Conservation (phyloP, 371 early-diverging fungal species). For the Mortierella sp. region DNA sequence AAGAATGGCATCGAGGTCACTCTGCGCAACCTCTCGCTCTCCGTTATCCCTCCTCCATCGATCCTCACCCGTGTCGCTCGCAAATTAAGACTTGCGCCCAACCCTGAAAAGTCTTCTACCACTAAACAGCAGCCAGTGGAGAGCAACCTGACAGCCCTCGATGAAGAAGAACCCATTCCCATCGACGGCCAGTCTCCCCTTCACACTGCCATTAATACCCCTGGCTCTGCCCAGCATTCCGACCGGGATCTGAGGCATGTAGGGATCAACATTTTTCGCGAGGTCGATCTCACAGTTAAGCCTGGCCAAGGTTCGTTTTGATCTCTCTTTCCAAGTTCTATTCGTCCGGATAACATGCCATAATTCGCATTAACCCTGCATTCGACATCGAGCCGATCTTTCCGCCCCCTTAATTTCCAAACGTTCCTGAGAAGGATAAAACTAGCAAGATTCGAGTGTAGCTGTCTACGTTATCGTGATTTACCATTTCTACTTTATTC, state of each 20-base stretch:
- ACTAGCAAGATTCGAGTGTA: neutral
- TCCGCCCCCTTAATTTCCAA: neutral
- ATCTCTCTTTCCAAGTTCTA: neutral
- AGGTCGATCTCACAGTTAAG: constrained; percentile 43
- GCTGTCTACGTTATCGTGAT: neutral
- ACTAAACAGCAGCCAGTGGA: neutral
- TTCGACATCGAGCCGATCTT: neutral
- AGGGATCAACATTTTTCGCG: constrained; percentile 47
- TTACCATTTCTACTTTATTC: neutral
- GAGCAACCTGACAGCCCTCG: neutral
- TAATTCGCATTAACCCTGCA: neutral
- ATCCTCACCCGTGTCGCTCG: constrained; percentile 31
- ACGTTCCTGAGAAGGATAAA: neutral
- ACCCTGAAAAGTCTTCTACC: neutral
- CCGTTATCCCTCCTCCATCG: constrained; percentile 51
- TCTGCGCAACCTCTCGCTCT: constrained; percentile 51
- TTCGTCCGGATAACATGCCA: neutral
- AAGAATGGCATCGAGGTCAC: constrained; percentile 37
- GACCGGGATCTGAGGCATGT: constrained; percentile 45
- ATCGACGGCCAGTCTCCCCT: neutral
- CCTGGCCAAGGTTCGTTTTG: constrained; percentile 57
- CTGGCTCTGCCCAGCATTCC: neutral
- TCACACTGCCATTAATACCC: neutral
- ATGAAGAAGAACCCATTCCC: neutral
- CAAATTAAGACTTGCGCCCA: constrained; percentile 16